Evolutionary conservation across 2,329 filamentous ascomycete genomes (phyloP), one percentile per base, ranked within the genome.

Genomic region (Pseudonectria foliicola): DNA sequence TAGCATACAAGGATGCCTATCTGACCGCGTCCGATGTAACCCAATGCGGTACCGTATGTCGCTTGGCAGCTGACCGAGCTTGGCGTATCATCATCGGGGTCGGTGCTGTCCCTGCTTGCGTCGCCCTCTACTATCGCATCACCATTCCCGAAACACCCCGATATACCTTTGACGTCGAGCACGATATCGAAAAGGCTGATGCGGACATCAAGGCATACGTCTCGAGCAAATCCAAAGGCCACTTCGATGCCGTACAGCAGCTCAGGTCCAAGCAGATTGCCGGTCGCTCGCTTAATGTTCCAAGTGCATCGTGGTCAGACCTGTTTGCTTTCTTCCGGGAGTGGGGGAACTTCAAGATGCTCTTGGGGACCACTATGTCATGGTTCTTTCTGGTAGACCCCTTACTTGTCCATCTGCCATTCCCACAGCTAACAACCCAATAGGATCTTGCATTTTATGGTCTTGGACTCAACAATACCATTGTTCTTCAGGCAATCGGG

Each of bases 141-240:
- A 90, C 85, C 14, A 89, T 92, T 39, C 85, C 85, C 7, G 86
- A 92, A 63, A 89, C 85, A 4, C 84, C 85, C 25, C 76, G 84
- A 25, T 90, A 89, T 58, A 89, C 85, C 2, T 87, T 89, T 48
- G 85, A 92, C 56, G 77, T 92, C 2, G 72, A 77, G 18, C 80
- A 78, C 39, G 84, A 92, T 51, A 70, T 85, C 21, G 74, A 85
- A 57, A 84, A 86, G 62, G 85, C 77, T 21, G 78, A 81, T 38
- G 78, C 77, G 10, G 85, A 90, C 48, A 77, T 85, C 47, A 76
- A 77, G 48, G 71, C 72, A 7, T 77, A 75, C 35, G 62, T 75
- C 38, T 53, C 66, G 1, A 71, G 68, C 53, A 61, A 65, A 42
- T 57, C 63, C 1, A 64, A 67, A 43, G 64, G 67, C n/a, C 58